Conservation (phyloP, 2,329 filamentous ascomycete genomes). For the Aspergillus uvarum region DNA sequence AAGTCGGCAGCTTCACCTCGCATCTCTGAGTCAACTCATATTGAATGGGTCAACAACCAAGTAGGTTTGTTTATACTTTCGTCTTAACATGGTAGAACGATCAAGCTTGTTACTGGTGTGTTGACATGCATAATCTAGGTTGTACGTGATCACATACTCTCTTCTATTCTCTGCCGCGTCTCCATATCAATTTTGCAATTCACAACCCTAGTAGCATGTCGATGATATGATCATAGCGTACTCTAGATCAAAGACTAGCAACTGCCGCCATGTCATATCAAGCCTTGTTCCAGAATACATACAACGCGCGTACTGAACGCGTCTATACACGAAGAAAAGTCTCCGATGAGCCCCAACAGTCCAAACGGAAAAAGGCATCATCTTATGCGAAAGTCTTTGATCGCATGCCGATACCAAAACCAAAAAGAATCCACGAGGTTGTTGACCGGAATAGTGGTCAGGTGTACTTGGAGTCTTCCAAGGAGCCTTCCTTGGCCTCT, state of each 20-base stretch:
- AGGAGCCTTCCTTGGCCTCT: conserved; percentile 2
- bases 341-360: not conserved
- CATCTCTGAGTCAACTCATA: no score
- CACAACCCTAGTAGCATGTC: not conserved
- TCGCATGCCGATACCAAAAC: not conserved
- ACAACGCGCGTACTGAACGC: not conserved
- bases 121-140: not conserved
- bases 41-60: no score
- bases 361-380: no score
- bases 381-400: not conserved
- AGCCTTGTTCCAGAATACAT: not conserved
- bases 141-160: not conserved
- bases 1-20: no score
- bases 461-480: conserved; percentile 16
- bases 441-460: conserved; percentile 17
- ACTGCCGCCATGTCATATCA: not conserved
- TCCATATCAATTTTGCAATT: not conserved
- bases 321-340: not conserved
- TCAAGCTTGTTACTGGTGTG: not conserved
- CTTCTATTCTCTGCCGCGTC: not conserved
- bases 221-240: not conserved
- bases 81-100: not conserved
- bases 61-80: no score
- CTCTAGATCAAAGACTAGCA: not conserved
- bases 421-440: not conserved